Evolutionary conservation across 2,329 filamentous ascomycete genomes (phyloP).

Genomic region (Coniella vitis): DNA sequence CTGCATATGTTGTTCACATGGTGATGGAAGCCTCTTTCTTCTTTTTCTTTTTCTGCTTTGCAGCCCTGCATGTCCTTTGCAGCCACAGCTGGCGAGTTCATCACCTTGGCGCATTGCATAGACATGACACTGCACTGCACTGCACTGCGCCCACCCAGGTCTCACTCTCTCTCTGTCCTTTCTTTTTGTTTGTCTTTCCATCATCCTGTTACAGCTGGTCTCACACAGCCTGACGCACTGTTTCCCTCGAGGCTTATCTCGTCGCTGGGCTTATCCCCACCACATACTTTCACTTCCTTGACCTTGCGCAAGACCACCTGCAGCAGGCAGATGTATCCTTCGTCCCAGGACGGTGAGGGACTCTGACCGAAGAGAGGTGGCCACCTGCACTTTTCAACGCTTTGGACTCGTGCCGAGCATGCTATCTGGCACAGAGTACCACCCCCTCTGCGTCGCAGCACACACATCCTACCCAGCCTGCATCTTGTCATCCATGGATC

Average conservation of each 20-base stretch:
- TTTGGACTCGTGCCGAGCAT: no score
- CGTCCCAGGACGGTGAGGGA: no score
- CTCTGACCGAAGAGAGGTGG: no score
- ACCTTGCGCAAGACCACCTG: no score
- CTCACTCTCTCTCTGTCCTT: neutral
- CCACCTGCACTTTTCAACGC: no score
- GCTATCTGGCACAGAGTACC: no score
- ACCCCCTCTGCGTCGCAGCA: neutral
- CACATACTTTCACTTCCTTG: no score
- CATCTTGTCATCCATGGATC: conserved; percentile 12
- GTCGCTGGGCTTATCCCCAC: no score
- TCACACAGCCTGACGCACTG: neutral
- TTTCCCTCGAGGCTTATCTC: no score
- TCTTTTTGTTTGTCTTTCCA: neutral
- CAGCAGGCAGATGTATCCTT: no score
- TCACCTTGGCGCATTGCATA: neutral
- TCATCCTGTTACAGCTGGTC: neutral
- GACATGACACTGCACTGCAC: conserved; percentile 1
- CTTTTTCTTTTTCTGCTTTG: neutral
- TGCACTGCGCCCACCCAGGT: neutral
- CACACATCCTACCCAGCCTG: neutral
- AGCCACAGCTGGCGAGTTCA: neutral
- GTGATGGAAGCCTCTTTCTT: neutral
- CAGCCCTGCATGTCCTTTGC: conserved; percentile 2
- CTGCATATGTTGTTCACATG: neutral